Conservation (phyloP, 495 filamentous ascomycete genomes). For the Daldinia caldariorum region DNA sequence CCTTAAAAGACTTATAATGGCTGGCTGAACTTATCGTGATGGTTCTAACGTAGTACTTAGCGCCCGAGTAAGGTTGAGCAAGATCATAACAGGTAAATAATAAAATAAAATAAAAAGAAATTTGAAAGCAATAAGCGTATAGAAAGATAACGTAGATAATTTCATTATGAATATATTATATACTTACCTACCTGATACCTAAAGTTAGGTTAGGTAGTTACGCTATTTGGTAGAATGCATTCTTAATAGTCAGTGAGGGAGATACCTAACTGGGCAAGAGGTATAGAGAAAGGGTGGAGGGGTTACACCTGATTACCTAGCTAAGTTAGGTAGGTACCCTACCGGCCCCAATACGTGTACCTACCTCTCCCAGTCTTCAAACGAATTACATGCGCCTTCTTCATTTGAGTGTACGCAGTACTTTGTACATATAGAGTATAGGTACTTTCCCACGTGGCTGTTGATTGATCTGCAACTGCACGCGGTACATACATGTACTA, state of each 20-base stretch:
- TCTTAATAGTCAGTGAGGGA: not conserved
- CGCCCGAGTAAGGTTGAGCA: not conserved
- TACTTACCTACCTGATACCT: too few species aligned
- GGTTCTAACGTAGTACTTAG: not conserved
- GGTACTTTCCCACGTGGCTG: conserved; percentile 45
- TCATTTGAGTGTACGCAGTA: not conserved
- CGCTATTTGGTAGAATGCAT: too few species aligned
- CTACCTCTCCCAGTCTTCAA: not conserved
- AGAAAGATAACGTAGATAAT: not conserved
- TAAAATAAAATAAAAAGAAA: not conserved
- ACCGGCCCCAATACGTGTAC: not conserved
- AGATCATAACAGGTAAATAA: too few species aligned
- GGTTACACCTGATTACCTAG: not conserved
- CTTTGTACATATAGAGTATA: conserved; percentile 4
- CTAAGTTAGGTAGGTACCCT: not conserved
- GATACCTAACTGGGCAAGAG: not conserved
- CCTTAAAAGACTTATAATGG: conserved; percentile 4
- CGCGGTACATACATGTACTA: not conserved
- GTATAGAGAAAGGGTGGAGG: not conserved
- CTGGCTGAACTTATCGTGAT: conserved; percentile 11
- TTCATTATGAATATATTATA: too few species aligned
- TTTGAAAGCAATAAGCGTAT: not conserved
- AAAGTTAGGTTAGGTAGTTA: too few species aligned
- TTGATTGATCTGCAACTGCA: conserved; percentile 38
- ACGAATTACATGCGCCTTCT: conserved; percentile 6